Conservation (phyloP, 805 yeast genomes). For the Ogataea paraovalis region DNA sequence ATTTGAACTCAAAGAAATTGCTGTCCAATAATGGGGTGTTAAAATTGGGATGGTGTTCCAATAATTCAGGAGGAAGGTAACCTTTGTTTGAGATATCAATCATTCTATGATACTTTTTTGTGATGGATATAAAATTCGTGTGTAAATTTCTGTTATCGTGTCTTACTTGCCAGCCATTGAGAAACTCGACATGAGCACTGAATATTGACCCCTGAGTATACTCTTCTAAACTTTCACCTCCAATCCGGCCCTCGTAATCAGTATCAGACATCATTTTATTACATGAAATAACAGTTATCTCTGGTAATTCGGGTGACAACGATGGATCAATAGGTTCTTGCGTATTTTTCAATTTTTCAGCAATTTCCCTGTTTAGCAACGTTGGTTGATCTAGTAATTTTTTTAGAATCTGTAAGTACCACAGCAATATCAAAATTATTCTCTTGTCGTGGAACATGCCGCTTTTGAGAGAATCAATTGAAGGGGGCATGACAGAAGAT, state of each 20-base stretch:
- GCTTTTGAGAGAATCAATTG: slow-evolving; percentile 15
- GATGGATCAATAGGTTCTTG: slow-evolving; percentile 20
- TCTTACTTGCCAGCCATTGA: slow-evolving; percentile 32
- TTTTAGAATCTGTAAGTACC: slow-evolving; percentile 29
- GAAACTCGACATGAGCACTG: slow-evolving; percentile 27
- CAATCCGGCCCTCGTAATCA: neutral
- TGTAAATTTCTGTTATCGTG: slow-evolving; percentile 27
- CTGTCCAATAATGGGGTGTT: slow-evolving; percentile 14
- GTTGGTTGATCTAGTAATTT: slow-evolving; percentile 25
- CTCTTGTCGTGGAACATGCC: slow-evolving; percentile 28
- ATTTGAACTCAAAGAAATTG: slow-evolving; percentile 18
- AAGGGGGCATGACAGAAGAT: slow-evolving; percentile 15
- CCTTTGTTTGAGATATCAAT: slow-evolving; percentile 25
- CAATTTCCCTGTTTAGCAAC: slow-evolving; percentile 14
- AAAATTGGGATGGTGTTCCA: slow-evolving; percentile 22
- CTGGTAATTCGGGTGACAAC: slow-evolving; percentile 12
- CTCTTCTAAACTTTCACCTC: slow-evolving; percentile 6
- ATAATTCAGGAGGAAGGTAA: slow-evolving; percentile 14
- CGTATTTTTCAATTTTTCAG: slow-evolving; percentile 4
- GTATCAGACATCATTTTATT: slow-evolving; percentile 23
- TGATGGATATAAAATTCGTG: slow-evolving; percentile 26
- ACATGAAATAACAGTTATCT: slow-evolving; percentile 25
- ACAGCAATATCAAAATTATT: slow-evolving; percentile 24
- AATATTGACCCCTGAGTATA: slow-evolving; percentile 18
- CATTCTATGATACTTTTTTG: slow-evolving; percentile 19